A percentile compares a stretch with the other conserved stretches of the same genome.
Conservation (phyloP, 228 moss, liverwort and hornwort genomes). For the Sphagnum magellanicum region DNA sequence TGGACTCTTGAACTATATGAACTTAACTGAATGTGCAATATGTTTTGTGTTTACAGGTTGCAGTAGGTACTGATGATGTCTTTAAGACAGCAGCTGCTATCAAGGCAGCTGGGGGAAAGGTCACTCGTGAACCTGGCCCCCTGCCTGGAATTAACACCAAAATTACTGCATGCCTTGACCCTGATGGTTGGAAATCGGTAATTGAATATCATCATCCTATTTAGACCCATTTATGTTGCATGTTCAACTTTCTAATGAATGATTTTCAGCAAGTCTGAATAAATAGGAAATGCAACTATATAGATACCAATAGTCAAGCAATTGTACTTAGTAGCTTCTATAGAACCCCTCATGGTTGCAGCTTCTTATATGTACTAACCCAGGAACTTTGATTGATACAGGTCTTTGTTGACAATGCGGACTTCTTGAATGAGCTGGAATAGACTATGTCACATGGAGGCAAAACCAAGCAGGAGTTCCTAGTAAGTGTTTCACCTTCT, state of each 20-base stretch:
- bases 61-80: slow-evolving; percentile 40
- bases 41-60: slow-evolving; percentile 15
- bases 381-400: slow-evolving; percentile 4
- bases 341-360: no score
- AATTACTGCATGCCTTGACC: slow-evolving; percentile 30
- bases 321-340: no score
- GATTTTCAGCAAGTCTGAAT: not conserved
- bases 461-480: no score
- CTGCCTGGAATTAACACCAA: slow-evolving; percentile 40
- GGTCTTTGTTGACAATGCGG: slow-evolving; percentile 69
- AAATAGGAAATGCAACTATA: no score
- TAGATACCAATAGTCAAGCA: no score
- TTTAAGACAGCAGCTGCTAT: slow-evolving; percentile 35
- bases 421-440: slow-evolving; percentile 59
- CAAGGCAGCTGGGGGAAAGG: slow-evolving; percentile 3
- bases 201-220: not conserved
- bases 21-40: not conserved
- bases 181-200: slow-evolving; percentile 50
- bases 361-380: no score
- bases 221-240: not conserved
- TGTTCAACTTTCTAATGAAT: not conserved
- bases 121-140: slow-evolving; percentile 30
- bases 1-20: not conserved
- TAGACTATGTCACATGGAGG: no score
- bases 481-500: no score